Conservation (phyloP, 306 rosid genomes). For the Castanopsis chinensis region DNA sequence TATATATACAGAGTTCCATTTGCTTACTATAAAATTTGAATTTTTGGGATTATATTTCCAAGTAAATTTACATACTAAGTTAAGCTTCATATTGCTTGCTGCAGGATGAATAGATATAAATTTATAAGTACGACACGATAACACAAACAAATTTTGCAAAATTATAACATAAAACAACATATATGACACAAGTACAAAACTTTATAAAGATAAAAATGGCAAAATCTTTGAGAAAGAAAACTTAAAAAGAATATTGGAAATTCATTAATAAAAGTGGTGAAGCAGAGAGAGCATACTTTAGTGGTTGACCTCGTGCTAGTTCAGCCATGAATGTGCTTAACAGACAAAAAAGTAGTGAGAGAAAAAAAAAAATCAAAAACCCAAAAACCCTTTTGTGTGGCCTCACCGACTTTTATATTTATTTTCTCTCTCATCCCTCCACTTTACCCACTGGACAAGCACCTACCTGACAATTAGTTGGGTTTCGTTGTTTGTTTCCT, state of each 20-base stretch:
- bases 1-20: background rate
- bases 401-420: constrained; percentile 28
- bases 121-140: accelerated
- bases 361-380: background rate
- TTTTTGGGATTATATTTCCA: background rate
- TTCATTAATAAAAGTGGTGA: background rate
- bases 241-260: background rate
- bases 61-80: background rate
- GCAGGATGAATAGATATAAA: accelerated
- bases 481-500: constrained; percentile 38
- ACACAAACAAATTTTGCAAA: too few species aligned
- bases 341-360: constrained; percentile 25
- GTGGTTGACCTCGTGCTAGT: constrained; percentile 74
- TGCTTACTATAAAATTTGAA: background rate
- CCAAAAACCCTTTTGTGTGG: constrained; percentile 3
- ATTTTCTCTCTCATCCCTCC: constrained; percentile 9
- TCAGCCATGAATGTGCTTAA: constrained; percentile 43
- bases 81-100: background rate
- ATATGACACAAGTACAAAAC: accelerated
- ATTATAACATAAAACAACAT: too few species aligned
- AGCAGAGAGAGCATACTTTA: constrained; percentile 36
- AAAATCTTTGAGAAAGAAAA: background rate
- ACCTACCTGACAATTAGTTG: constrained; percentile 37
- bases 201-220: background rate
- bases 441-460: constrained; percentile 18